Evolutionary conservation across 1,284 basidiomycete species (phyloP).

Genomic region (Ceratobasidium sp.): DNA sequence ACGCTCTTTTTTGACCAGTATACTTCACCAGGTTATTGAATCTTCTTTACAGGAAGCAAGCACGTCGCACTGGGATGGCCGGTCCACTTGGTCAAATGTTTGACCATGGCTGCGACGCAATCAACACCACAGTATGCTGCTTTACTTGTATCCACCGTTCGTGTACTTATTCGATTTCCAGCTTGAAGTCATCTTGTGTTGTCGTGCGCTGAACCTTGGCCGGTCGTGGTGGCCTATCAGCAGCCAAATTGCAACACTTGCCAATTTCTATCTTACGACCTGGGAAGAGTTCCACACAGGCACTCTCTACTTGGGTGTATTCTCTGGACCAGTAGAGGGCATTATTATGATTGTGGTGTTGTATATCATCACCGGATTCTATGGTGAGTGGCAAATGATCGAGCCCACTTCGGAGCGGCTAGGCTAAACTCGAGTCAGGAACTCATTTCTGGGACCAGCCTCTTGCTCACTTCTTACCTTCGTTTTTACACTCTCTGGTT

Average conservation of each 20-base stretch:
- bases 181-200: slow-evolving; percentile 83
- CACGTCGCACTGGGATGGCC: slow-evolving; percentile 92
- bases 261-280: slow-evolving; percentile 95
- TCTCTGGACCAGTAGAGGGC: slow-evolving; percentile 96
- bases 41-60: slow-evolving; percentile 79
- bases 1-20: slow-evolving; percentile 43
- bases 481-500: slow-evolving; percentile 39
- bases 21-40: not conserved
- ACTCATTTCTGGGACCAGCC: slow-evolving; percentile 81
- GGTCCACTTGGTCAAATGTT: slow-evolving; percentile 96
- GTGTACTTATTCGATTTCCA: slow-evolving; percentile 48
- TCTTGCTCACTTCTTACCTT: slow-evolving; percentile 59
- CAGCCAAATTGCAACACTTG: slow-evolving; percentile 83
- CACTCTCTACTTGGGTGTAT: slow-evolving; percentile 87
- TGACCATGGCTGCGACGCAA: slow-evolving; percentile 93
- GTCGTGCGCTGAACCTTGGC: slow-evolving; percentile 89
- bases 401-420: too few relatives aligned
- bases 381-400: slow-evolving; percentile 67
- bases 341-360: slow-evolving; percentile 86
- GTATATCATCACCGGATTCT: slow-evolving; percentile 79
- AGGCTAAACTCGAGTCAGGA: too few relatives aligned
- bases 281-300: slow-evolving; percentile 99
- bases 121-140: slow-evolving; percentile 85
- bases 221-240: slow-evolving; percentile 96
- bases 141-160: slow-evolving; percentile 18